Percentiles rank a stretch among this genome's conserved stretches.
Conservation (phyloP, 1,284 basidiomycete genomes). For the Peniophora sp. region DNA sequence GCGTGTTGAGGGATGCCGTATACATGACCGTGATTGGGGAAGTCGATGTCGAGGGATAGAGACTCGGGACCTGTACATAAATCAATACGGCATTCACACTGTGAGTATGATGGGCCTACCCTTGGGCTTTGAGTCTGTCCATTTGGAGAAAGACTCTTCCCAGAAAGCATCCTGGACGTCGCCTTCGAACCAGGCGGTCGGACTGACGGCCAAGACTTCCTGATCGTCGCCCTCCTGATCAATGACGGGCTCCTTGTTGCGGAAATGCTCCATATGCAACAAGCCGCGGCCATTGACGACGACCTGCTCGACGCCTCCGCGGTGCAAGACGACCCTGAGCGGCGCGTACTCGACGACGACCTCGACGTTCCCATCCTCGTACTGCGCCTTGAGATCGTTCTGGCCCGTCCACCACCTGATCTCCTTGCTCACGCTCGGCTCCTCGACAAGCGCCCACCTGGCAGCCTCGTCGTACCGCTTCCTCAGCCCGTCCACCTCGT, state of each 20-base stretch:
- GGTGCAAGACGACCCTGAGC: conserved; percentile 62
- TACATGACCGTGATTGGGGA: conserved; percentile 84
- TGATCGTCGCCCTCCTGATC: conserved; percentile 39
- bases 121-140: conserved; percentile 93
- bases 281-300: conserved; percentile 87
- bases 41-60: conserved; percentile 86
- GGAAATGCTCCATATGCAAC: conserved; percentile 97
- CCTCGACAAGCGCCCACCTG: conserved; percentile 72
- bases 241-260: conserved; percentile 43
- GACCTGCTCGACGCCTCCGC: conserved; percentile 75
- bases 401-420: conserved; percentile 58
- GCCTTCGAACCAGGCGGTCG: conserved; percentile 81
- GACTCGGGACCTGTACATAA: conserved; percentile 79
- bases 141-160: conserved; percentile 83
- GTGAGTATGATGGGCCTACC: conserved; percentile 39
- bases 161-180: conserved; percentile 78
- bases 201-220: conserved; percentile 47
- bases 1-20: conserved; percentile 98
- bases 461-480: conserved; percentile 88
- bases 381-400: conserved; percentile 50
- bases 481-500: conserved; percentile 70
- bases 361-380: conserved; percentile 53
- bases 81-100: conserved; percentile 1
- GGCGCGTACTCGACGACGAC: conserved; percentile 68
- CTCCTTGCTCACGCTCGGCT: conserved; percentile 52